Base-by-base conservation (phyloP, 371 early-diverging fungal species). In the Gilbertella persicaria region DNA sequence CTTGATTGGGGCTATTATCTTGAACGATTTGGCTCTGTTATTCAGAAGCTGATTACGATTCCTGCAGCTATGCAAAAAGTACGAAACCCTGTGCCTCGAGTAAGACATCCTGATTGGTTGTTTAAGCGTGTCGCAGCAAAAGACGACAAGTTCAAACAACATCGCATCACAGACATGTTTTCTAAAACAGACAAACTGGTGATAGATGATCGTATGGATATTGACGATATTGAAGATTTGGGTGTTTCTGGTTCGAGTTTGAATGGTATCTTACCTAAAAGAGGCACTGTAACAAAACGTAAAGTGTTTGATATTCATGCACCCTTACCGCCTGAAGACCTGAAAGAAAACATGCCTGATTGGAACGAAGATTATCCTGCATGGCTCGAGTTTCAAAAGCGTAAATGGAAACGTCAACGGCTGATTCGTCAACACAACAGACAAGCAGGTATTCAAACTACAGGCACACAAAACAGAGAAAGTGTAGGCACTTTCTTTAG, bases 1-100 rank as follows among this genome's bases (percentile, higher is more conserved):
- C 62, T 99, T 16, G 99, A 99, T 74, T 99, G 99, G 99, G 75
- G 87, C 38, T 99, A 99, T 72, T 99, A 99, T 66, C 58, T 93
- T 50, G 98, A 98, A 58, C 90, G 99, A 30, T 94, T 99, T 57
- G 95, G 94, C 16, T 87, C 89, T 20, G 94, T 96, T 1, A 91
- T 99, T 60, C 96, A 95, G 64, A 98, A 99, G 66, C 75, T 99
- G 37, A 97, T 99, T 58, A 95, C 98, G 4, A 97, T 99, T 60
- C 99, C 99, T 4, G 99, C 99, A 3, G 95, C 97, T 4, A 91
- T 96, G 91, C 99, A 99, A 71, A 84, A 88, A 21, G 88, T 99
- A 4, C 28, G 78, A 5, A 99, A 99, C 68, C 99, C 99, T 1
- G 86, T 99, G 3, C 91, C 93, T 14, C 81, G 98, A 21, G 87